Evolutionary conservation across 768 basidiomycete genomes (phyloP), one percentile per base, ranked within the genome.

Genomic region (Mycena filopes): DNA sequence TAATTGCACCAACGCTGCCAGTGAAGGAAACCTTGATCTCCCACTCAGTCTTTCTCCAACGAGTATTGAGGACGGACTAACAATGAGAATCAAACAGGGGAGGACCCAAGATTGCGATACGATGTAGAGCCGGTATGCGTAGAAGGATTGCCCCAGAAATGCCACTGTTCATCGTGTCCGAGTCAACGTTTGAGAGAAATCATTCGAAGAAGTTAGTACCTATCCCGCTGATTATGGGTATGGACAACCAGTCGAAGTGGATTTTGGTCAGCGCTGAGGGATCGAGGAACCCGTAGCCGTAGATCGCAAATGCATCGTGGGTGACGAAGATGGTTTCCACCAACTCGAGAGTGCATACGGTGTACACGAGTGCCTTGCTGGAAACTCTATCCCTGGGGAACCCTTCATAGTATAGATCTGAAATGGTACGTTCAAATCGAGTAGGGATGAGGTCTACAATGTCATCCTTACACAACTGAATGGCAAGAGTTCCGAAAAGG

Each of bases 71-170:
- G 26, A 29, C 3, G 26, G 36, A 55, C 53, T 42, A 16, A 42
- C 50, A 21, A 12, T 25, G 25, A 42, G 25, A 1, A 55, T 55
- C 10, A 42, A 41, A 11, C 12, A 29, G 21, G 53, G 53, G 40
- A 55, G 16, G 18, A 42, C 29, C 18, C 23, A 18, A 29, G 42
- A 45, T 31, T 42, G 29, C 4, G 55, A 57, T 18, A 57, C n/a
- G 1, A 57, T 45, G 47, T 46, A 57, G 42, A 57, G 23, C 40
- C 55, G 55, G 42, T 57, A 57, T 31, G 55, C 55, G 20, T 57
- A 57, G 43, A 57, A 57, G 31, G 43, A 31, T 57, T 57, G 55
- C 12, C 43, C 25, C 15, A 57, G 20, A 20, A 55, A 55, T 6
- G 53, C 53, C 23, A 42, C 53, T 55, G 41, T 16, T 26, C 21